A percentile compares a stretch with the other conserved stretches of the same genome.
Evolutionary conservation across 2,329 filamentous ascomycete genomes (phyloP).

Genomic region (Scytalidium sp.): DNA sequence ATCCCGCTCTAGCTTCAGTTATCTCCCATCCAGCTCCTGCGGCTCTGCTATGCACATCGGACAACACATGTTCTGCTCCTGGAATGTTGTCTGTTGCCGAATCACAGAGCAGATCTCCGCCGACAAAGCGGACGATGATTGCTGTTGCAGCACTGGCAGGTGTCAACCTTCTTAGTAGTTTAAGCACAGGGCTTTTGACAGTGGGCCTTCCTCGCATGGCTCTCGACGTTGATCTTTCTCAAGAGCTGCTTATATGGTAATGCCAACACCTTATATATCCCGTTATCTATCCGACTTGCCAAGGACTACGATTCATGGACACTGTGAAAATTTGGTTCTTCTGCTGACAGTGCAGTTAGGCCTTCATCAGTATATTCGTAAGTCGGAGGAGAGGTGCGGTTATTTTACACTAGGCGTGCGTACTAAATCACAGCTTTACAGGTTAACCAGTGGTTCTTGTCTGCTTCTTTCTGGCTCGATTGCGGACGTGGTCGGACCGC

Average conservation of each 20-base stretch:
- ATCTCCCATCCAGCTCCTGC: neutral
- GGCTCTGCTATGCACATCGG: neutral
- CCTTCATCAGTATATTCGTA: neutral
- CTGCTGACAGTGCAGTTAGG: conserved; percentile 25
- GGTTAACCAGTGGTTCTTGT: conserved; percentile 39
- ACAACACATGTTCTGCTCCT: neutral
- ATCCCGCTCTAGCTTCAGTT: neutral
- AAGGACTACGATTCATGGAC: conserved; percentile 4
- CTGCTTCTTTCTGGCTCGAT: conserved; percentile 47
- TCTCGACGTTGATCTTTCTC: conserved; percentile 15
- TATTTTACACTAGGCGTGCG: neutral
- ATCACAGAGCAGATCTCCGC: neutral
- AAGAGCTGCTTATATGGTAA: conserved; percentile 36
- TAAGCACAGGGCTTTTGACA: conserved; percentile 32
- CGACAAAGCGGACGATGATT: neutral
- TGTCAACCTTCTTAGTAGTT: conserved; percentile 24
- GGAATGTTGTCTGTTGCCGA: neutral
- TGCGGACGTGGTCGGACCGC: conserved; percentile 44
- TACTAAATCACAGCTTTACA: conserved; percentile 38
- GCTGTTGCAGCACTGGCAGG: conserved; percentile 8
- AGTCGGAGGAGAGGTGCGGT: neutral
- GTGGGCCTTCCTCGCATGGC: conserved; percentile 38
- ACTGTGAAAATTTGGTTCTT: neutral
- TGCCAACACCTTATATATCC: conserved; percentile 31
- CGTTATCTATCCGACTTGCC: conserved; percentile 34